Evolutionary conservation across 352 stramenopile genomes (phyloP).

Genomic region (Pilasporangium apinafurcum): DNA sequence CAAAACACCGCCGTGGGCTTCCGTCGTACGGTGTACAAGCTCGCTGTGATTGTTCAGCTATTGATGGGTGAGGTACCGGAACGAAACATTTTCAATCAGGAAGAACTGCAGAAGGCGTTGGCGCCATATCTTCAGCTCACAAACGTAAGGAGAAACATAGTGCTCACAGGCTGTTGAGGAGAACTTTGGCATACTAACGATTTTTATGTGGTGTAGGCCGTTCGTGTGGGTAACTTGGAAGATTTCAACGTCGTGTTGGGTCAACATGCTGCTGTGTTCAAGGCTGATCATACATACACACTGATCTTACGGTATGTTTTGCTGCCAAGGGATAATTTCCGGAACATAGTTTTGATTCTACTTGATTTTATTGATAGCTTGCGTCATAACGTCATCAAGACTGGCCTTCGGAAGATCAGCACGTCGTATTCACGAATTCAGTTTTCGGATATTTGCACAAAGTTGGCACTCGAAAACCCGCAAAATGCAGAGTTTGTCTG

Average conservation of each 20-base stretch:
- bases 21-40: slow-evolving; percentile 93
- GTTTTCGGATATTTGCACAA: slow-evolving; percentile 90
- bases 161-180: no score
- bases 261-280: slow-evolving; percentile 83
- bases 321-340: neutral
- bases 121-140: slow-evolving; percentile 95
- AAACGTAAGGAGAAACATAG: slow-evolving; percentile 41
- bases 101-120: slow-evolving; percentile 86
- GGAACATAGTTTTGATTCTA: slow-evolving; percentile 2
- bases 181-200: slow-evolving; percentile 1
- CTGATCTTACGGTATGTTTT: slow-evolving; percentile 89
- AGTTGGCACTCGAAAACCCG: slow-evolving; percentile 90
- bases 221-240: slow-evolving; percentile 93
- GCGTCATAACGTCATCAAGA: slow-evolving; percentile 98
- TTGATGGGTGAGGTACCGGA: slow-evolving; percentile 98
- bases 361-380: slow-evolving; percentile 40
- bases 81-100: slow-evolving; percentile 90
- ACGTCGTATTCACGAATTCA: slow-evolving; percentile 91
- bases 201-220: slow-evolving; percentile 56
- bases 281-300: slow-evolving; percentile 93
- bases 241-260: slow-evolving; percentile 92
- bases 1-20: slow-evolving; percentile 96
- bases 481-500: slow-evolving; percentile 96
- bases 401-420: slow-evolving; percentile 95
- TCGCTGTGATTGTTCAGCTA: slow-evolving; percentile 95